Percentiles rank a stretch among this genome's conserved stretches.
Conservation (phyloP, 768 basidiomycete species). For the Tulasnella sp. region DNA sequence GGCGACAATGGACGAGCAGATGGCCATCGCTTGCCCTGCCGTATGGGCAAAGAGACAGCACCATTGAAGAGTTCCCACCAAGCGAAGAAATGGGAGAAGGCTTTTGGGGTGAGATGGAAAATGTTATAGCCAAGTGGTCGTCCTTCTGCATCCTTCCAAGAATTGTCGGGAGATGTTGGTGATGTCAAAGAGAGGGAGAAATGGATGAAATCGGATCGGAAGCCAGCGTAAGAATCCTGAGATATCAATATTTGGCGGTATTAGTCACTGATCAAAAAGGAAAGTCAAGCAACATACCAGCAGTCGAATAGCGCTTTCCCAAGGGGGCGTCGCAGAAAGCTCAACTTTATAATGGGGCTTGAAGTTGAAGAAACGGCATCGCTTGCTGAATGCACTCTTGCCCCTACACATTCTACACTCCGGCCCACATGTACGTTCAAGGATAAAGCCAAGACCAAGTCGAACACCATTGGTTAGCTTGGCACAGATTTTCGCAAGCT, state of each 20-base stretch:
- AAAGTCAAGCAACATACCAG: no score
- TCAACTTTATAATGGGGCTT: constrained; percentile 65
- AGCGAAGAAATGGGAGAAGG: constrained; percentile 79
- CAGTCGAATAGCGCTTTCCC: background rate
- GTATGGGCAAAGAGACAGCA: constrained; percentile 64
- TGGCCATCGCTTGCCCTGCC: constrained; percentile 75
- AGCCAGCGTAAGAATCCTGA: constrained; percentile 67
- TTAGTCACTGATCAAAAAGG: constrained; percentile 13
- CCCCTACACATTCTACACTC: constrained; percentile 53
- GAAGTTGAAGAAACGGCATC: constrained; percentile 71
- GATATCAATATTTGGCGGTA: constrained; percentile 8
- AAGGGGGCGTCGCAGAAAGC: constrained; percentile 28
- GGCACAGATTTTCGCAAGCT: constrained; percentile 59
- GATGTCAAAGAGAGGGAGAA: constrained; percentile 75
- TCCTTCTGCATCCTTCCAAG: no score
- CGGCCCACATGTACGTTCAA: constrained; percentile 68
- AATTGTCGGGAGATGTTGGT: constrained; percentile 30
- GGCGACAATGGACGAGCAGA: constrained; percentile 53
- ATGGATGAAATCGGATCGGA: constrained; percentile 90
- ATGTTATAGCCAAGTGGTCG: constrained; percentile 47
- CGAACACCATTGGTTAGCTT: constrained; percentile 73
- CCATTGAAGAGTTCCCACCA: constrained; percentile 86
- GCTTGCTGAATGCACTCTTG: constrained; percentile 48
- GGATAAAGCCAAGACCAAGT: constrained; percentile 69
- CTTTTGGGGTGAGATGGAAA: constrained; percentile 72